These are phyloP conservation scores for Calamus simplicifolius DNA, from an alignment of 176 grass and related monocot species.

Conservation along the genomic window DNA sequence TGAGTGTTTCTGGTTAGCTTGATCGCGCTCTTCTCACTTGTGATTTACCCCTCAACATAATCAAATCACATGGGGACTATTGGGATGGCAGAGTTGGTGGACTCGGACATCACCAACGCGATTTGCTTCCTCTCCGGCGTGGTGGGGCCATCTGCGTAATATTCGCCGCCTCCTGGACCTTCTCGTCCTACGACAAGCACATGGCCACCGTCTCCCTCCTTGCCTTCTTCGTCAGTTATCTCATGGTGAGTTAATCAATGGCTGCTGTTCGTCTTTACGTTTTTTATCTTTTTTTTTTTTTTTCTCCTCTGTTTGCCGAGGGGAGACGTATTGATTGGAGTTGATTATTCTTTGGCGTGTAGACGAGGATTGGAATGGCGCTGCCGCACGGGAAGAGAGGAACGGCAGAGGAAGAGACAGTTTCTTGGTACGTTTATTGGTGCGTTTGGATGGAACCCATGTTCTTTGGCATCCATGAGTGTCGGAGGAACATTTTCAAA, in stretches of 20 bases:
- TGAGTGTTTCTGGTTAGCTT: too few relatives aligned
- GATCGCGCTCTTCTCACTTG: too few relatives aligned
- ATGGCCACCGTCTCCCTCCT: constrained; percentile 79
- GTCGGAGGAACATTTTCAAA: too few relatives aligned
- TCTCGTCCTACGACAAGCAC: constrained; percentile 58
- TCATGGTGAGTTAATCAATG: constrained; percentile 39
- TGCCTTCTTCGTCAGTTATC: constrained; percentile 89
- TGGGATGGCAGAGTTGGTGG: constrained; percentile 79
- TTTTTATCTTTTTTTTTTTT: too few relatives aligned
- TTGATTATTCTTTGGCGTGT: not conserved
- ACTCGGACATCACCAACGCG: constrained; percentile 91
- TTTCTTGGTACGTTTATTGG: too few relatives aligned
- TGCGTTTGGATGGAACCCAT: too few relatives aligned
- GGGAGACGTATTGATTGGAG: too few relatives aligned
- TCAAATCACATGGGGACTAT: constrained; percentile 81
- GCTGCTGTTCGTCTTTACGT: not conserved
- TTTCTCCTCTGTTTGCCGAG: too few relatives aligned
- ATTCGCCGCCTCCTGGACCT: constrained; percentile 65
- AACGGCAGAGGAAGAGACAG: too few relatives aligned
- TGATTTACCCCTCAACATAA: too few relatives aligned
- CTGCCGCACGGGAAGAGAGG: constrained; percentile 93
- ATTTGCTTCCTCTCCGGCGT: constrained; percentile 93
- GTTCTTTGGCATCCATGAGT: too few relatives aligned
- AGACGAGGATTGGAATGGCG: constrained; percentile 99
- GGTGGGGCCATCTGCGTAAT: constrained; percentile 67